Evolutionary conservation across 2,329 filamentous ascomycete genomes (phyloP), one percentile per base, ranked within the genome.

Genomic region (Pseudocercospora fuligena): DNA sequence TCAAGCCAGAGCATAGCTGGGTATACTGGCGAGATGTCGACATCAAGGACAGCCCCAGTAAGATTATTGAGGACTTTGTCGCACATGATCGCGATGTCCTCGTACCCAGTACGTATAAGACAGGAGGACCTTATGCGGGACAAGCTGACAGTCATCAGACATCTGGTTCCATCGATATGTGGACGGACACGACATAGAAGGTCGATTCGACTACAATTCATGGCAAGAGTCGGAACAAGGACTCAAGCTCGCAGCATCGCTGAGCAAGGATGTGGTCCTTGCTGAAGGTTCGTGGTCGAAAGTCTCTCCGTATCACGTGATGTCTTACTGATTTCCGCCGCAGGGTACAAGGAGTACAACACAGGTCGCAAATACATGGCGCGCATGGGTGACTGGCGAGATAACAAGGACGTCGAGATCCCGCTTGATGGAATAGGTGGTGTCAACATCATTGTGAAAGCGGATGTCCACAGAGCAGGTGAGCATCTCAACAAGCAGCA

Each of bases 11-110:
- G 68, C 95, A 99, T 78, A 94, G 93, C 8, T 99, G 95, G 95
- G 94, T 98, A 8, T 98, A 97, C 80, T 99, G 95, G 95, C 89
- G 95, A 67, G 95, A 99, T 78, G 94, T 97, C 59, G 95, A 99
- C 79, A 97, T 99, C 73, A 89, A 92, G 56, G 94, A 99, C 77
- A 97, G 91, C 78, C 93, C 94, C 1, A 86, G 84, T 99, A 90
- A 87, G 76, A 96, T 99, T 68, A 84, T 99, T 36, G 94, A 99
- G 82, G 95, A 99, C 76, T 96, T 99, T 73, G 91, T 97, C 74
- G 92, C 92, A 21, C 95, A 98, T 76, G 92, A 99, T 79, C 89
- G 90, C 76, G 95, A 99, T 79, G 88, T 99, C 66, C 82, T 99
- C 65, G 94, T 98, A 73, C 95, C 95, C 0, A 99, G 94, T 97